These are phyloP conservation scores for Colletotrichum coccodes DNA, from an alignment of 2,329 filamentous ascomycete genomes.

Conservation along the genomic window DNA sequence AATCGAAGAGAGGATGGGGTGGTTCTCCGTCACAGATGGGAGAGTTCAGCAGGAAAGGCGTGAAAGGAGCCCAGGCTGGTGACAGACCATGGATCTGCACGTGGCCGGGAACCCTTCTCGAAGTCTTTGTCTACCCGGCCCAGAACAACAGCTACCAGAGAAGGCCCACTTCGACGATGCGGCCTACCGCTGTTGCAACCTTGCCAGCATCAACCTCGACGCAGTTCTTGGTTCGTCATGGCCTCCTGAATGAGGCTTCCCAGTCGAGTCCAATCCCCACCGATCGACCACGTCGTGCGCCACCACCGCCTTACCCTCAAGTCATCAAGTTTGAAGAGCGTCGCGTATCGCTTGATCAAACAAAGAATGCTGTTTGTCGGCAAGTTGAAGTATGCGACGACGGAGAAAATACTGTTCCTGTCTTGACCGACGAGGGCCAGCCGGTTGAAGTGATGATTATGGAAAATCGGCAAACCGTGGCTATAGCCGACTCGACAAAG, in stretches of 20 bases:
- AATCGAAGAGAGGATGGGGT: constrained; percentile 17
- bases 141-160: constrained; percentile 56
- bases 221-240: constrained; percentile 21
- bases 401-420: constrained; percentile 47
- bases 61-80: constrained; percentile 50
- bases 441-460: constrained; percentile 54
- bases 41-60: constrained; percentile 50
- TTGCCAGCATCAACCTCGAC: constrained; percentile 28
- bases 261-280: background rate
- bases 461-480: constrained; percentile 45
- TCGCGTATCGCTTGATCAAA: constrained; percentile 48
- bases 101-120: constrained; percentile 65
- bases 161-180: constrained; percentile 14
- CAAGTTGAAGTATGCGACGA: constrained; percentile 57
- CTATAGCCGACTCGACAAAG: constrained; percentile 20
- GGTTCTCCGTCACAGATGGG: constrained; percentile 15
- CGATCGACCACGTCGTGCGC: constrained; percentile 18
- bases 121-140: constrained; percentile 66
- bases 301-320: constrained; percentile 56
- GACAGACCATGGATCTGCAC: constrained; percentile 68
- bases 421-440: constrained; percentile 49
- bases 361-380: constrained; percentile 54
- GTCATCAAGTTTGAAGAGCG: constrained; percentile 67
- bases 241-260: background rate
- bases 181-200: constrained; percentile 23